phyloP scores from a whole-genome alignment of 179 eudicot species.

The Beta corolliflora region DNA sequence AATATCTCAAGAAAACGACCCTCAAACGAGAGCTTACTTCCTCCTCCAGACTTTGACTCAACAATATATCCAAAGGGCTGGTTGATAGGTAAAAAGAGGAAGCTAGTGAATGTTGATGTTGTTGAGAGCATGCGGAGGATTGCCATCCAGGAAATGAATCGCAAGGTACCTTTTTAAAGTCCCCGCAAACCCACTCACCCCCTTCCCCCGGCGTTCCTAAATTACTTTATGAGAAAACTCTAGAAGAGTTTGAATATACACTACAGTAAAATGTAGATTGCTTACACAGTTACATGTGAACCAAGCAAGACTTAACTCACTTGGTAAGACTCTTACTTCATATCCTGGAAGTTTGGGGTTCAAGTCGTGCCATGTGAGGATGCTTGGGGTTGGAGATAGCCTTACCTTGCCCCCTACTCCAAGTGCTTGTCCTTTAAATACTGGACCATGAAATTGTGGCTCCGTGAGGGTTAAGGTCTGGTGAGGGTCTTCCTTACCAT shows the following conservation, averaged over 20 bases:
- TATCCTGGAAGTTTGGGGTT: too few species aligned
- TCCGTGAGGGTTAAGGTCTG: too few species aligned
- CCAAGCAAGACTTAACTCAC: too few species aligned
- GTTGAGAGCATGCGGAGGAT: slow-evolving; percentile 96
- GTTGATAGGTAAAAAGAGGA: slow-evolving; percentile 90
- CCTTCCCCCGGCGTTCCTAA: not conserved
- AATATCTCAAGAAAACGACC: slow-evolving; percentile 61
- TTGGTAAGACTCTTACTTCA: too few species aligned
- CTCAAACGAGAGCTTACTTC: slow-evolving; percentile 80
- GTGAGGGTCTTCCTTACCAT: too few species aligned
- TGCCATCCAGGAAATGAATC: slow-evolving; percentile 93
- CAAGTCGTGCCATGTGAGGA: too few species aligned
- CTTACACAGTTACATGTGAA: too few species aligned
- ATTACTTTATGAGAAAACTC: not conserved
- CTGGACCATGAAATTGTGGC: too few species aligned
- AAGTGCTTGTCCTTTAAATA: too few species aligned
- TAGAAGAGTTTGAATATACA: not conserved
- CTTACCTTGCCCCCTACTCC: too few species aligned
- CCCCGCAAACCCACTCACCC: not conserved
- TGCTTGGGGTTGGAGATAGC: too few species aligned
- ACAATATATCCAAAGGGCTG: slow-evolving; percentile 84
- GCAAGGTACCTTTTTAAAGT: slow-evolving; percentile 56
- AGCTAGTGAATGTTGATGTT: slow-evolving; percentile 92
- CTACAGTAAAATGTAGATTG: not conserved
- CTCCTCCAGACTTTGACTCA: slow-evolving; percentile 93